Percentiles rank a stretch among this genome's conserved stretches.
Conservation (phyloP, 2,329 filamentous ascomycete genomes). For the Monilinia laxa region DNA sequence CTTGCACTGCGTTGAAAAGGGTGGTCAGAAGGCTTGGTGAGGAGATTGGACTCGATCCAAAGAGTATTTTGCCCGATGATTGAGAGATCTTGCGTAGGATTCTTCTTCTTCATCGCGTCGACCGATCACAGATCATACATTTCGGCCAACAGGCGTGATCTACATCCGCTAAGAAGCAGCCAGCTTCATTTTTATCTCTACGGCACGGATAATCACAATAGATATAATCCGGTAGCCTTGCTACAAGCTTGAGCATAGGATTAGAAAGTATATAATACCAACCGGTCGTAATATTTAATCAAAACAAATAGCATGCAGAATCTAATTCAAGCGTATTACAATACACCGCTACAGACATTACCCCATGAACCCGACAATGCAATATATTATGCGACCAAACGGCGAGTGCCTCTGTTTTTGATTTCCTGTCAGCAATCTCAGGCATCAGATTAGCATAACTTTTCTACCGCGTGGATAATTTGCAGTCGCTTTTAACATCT, state of each 20-base stretch:
- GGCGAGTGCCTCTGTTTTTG: neutral
- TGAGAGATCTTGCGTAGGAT: neutral
- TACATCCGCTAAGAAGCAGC: neutral
- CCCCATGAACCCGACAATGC: neutral
- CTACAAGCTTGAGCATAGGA: neutral
- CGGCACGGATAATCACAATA: neutral
- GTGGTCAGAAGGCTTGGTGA: conserved; percentile 74
- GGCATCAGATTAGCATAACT: neutral
- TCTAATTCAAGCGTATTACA: neutral
- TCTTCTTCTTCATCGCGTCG: neutral
- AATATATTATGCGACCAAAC: neutral
- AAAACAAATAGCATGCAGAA: neutral
- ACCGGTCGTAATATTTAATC: neutral
- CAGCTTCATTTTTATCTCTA: conserved; percentile 5
- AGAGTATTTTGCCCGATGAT: conserved; percentile 19
- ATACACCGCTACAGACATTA: neutral
- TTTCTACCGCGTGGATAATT: neutral
- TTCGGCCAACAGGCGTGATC: neutral
- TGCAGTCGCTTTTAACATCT: too few relatives aligned
- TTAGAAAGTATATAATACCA: neutral
- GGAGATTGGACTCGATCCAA: conserved; percentile 53
- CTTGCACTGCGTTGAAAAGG: conserved; percentile 74
- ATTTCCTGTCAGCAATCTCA: neutral
- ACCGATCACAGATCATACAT: neutral
- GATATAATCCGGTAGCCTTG: neutral